Percentiles rank a stretch among this genome's conserved stretches.
Conservation (phyloP, 2,329 filamentous ascomycete genomes). For the Septoria petroselini region DNA sequence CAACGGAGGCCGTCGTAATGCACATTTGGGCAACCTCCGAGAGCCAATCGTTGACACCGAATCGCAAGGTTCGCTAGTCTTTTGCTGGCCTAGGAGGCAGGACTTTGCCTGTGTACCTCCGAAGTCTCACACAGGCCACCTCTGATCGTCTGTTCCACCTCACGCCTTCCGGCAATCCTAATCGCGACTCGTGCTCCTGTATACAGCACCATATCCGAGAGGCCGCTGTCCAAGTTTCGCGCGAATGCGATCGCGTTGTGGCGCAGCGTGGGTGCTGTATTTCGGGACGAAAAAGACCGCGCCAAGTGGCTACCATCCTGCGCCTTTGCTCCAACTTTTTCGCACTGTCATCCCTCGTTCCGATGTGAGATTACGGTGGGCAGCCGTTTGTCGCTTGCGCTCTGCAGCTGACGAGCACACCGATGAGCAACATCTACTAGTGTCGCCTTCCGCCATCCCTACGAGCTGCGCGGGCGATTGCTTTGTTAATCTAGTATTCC, state of each 20-base stretch:
- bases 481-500: constrained; percentile 4
- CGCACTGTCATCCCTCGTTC: constrained; percentile 2
- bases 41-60: constrained; percentile 2
- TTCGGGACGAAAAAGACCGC: not conserved
- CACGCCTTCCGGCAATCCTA: too few species aligned
- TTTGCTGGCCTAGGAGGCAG: not conserved
- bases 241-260: not conserved
- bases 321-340: constrained; percentile 10
- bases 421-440: not conserved
- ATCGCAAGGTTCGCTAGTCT: constrained; percentile 11
- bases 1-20: constrained; percentile 8
- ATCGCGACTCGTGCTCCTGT: too few species aligned
- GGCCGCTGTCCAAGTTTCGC: not conserved
- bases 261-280: constrained; percentile 5
- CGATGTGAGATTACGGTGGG: constrained; percentile 9
- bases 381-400: constrained; percentile 12
- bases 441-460: constrained; percentile 11
- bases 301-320: constrained; percentile 8
- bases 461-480: constrained; percentile 7
- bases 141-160: too few species aligned
- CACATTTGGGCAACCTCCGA: not conserved
- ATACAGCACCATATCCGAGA: too few species aligned
- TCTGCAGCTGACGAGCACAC: too few species aligned
- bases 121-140: constrained; percentile 6
- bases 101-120: constrained; percentile 1